Percentiles rank a stretch among this genome's conserved stretches.
phyloP scores from a whole-genome alignment of 2,329 filamentous ascomycete species.

The Atkinsonella texensis region DNA sequence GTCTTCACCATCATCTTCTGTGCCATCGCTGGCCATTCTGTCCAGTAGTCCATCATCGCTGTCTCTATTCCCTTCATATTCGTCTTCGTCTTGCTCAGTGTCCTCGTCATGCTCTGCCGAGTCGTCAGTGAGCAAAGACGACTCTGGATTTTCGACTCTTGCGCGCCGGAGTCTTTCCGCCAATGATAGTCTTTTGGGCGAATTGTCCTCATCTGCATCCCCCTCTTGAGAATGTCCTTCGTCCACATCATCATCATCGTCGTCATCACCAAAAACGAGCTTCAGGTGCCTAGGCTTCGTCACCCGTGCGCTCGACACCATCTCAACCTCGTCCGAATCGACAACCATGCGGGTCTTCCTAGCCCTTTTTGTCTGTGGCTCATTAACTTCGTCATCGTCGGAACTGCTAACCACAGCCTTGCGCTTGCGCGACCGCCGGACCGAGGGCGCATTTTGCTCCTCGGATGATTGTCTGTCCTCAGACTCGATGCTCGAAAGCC shows the following conservation, averaged over 20 bases:
- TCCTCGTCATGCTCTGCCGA: conserved; percentile 10
- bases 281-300: neutral
- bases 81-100: conserved; percentile 12
- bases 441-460: neutral
- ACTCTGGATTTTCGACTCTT: conserved; percentile 10
- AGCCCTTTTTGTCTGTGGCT: neutral
- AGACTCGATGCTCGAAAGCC: conserved; percentile 4
- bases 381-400: conserved; percentile 15
- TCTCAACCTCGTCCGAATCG: conserved; percentile 4
- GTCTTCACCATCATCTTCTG: conserved; percentile 18
- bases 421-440: conserved; percentile 14
- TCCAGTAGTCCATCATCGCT: conserved; percentile 17
- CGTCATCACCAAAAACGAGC: conserved; percentile 5
- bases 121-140: conserved; percentile 9
- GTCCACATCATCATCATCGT: neutral
- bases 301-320: neutral
- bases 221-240: conserved; percentile 5
- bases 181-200: conserved; percentile 11
- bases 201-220: conserved; percentile 8
- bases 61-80: conserved; percentile 8
- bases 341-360: neutral
- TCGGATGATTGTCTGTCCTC: conserved; percentile 7
- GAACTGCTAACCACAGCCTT: conserved; percentile 18
- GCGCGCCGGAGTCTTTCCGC: conserved; percentile 12
- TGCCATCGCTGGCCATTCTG: conserved; percentile 22